A percentile compares a stretch with the other conserved stretches of the same genome.
These are phyloP conservation scores for Asterophora lycoperdoides DNA, from an alignment of 768 basidiomycete species.

Conservation along the genomic window DNA sequence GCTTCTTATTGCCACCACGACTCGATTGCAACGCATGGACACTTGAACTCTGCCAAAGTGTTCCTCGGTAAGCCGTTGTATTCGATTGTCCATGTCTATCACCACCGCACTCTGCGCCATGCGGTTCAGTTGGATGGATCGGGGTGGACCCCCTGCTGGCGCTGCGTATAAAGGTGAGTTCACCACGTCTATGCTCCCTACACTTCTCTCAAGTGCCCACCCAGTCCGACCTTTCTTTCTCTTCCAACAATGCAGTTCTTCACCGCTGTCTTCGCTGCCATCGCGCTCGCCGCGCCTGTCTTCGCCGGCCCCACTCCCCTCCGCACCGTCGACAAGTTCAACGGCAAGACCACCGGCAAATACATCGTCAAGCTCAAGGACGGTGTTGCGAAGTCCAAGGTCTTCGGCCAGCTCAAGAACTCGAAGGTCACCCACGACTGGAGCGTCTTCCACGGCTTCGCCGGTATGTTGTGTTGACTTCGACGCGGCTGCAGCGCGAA, in stretches of 20 bases:
- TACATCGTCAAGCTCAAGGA: slow-evolving; percentile 31
- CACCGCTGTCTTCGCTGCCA: slow-evolving; percentile 4
- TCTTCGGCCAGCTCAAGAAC: slow-evolving; percentile 10
- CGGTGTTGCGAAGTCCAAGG: slow-evolving; percentile 19
- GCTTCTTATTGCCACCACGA: too few relatives aligned
- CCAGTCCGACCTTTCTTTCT: neutral
- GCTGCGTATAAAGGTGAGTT: neutral
- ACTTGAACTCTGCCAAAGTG: too few relatives aligned
- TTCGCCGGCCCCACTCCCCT: slow-evolving; percentile 1
- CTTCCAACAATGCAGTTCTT: slow-evolving; percentile 5
- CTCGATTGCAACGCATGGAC: too few relatives aligned
- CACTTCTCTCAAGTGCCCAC: neutral
- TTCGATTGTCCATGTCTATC: too few relatives aligned
- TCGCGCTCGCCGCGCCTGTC: slow-evolving; percentile 5
- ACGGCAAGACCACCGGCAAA: slow-evolving; percentile 23
- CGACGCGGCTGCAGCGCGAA: neutral
- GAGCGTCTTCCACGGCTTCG: slow-evolving; percentile 28
- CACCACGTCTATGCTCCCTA: neutral
- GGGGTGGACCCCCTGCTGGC: too few relatives aligned
- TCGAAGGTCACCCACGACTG: slow-evolving; percentile 19
- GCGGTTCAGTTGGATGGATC: too few relatives aligned
- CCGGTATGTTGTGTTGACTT: slow-evolving; percentile 15
- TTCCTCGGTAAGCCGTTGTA: too few relatives aligned
- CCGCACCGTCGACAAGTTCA: slow-evolving; percentile 6
- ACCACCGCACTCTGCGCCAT: too few relatives aligned